These are phyloP conservation scores for Trichophyton simii DNA, from an alignment of 2,329 filamentous ascomycete species.

Conservation along the genomic window DNA sequence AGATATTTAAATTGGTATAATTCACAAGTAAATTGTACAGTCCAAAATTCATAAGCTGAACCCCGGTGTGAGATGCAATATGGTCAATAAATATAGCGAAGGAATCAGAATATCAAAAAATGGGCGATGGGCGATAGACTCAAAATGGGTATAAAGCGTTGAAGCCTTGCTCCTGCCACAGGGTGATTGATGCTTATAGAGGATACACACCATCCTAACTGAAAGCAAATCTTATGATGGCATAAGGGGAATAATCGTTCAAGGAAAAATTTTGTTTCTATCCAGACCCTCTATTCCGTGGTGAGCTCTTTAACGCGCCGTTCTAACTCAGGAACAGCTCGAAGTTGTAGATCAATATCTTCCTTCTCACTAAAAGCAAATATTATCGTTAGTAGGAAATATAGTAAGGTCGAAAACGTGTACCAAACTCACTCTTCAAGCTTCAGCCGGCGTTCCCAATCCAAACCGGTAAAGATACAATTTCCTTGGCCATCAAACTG, in stretches of 20 bases:
- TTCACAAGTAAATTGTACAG: neutral
- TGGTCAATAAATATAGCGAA: neutral
- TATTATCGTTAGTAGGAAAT: conserved; percentile 9
- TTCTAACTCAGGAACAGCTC: conserved; percentile 80
- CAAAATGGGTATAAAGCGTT: neutral
- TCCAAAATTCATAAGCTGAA: neutral
- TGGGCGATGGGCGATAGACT: neutral
- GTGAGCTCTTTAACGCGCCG: conserved; percentile 70
- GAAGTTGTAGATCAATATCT: conserved; percentile 72
- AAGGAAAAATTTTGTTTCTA: neutral
- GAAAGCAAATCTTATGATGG: neutral
- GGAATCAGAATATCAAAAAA: neutral
- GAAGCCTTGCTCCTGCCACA: neutral
- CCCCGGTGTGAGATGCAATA: neutral
- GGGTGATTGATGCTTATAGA: neutral
- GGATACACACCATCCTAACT: too few species aligned
- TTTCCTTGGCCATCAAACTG: conserved; percentile 94
- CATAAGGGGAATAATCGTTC: neutral
- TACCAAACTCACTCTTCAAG: conserved; percentile 59
- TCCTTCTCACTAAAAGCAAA: conserved; percentile 62
- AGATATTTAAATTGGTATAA: neutral
- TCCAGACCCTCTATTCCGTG: conserved; percentile 21
- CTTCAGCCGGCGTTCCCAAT: conserved; percentile 71
- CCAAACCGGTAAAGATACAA: conserved; percentile 77
- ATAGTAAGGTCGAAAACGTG: neutral